Base-by-base conservation (phyloP, 371 early-diverging fungal species). In the Mortierella sp. region DNA sequence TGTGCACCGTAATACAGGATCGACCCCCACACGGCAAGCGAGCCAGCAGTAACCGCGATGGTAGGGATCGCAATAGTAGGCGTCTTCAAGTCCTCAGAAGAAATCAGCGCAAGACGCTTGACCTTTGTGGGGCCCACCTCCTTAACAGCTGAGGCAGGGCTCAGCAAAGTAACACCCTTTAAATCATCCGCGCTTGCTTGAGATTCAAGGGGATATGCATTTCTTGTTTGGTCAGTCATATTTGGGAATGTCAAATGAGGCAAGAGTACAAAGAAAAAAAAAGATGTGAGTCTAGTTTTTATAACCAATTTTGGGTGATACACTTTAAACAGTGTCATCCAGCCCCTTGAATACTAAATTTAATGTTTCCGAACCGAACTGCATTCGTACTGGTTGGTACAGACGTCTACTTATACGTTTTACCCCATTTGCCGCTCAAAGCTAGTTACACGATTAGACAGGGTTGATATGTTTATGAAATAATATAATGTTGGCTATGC, bases 31-130 rank as follows among this genome's bases (percentile, higher is more conserved):
- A 71, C 69, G 2, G 64, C 58, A 8, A 79, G 21, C 3, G 74
- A 74, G 1, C 70, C 71, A 4, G 69, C 69, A 0, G 80, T 67
- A 8, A 79, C 80, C 3, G 80, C 71, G 7, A 79, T 67, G 1
- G 80, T 79, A 6, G 80, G 80, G 16, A 70, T 22, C 1, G 80
- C 80, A 24, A 79, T 67, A 11, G 70, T 70, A 5, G 80, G 80
- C 0, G 80, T 79, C 48, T 55, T 67, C 65, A 79, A 71, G 33
- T 79, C 80, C 52, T 79, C 80, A 15, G 80, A 79, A 33, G 70
- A 63, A 66, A 79, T 70, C 52, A 79, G 36, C 3, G 80, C 59
- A n/a, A 79, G 62, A 28, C 80, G 80, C 45, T 79, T 79, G 43
- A 79, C 74, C 33, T 58, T 73, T 7, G 53, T 19, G 8, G 76